Base-by-base conservation (phyloP, 192 early-diverging fungal genomes). In the Coemansia sp. region DNA sequence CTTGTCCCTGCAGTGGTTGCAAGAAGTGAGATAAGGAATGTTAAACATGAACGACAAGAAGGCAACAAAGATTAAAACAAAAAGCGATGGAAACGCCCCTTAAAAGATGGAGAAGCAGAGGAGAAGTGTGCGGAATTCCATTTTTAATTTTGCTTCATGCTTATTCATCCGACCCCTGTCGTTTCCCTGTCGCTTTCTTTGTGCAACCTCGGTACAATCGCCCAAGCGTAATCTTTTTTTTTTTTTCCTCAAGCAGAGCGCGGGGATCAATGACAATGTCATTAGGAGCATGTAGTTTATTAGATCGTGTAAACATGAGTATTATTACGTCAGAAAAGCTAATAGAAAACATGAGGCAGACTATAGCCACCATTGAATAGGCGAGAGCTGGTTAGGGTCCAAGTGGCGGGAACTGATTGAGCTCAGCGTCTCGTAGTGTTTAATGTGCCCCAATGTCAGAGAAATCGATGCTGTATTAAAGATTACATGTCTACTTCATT, bases 1-100 rank as follows among this genome's bases (percentile, higher is more conserved):
- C 64, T 80, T 79, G 42, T 79, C 73, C 44, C 82, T 52, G 74
- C 82, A 84, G 37, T 76, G 74, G 76, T 84, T 78, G 60, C 82
- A 84, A 32, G 82, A 77, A 13, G 75, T 82, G 17, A 82, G 63
- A 32, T 69, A 77, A 1, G 80, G 80, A 14, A 82, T 37, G 40
- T 62, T 75, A 44, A 73, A 67, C 78, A 81, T 81, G 40, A 21
- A 40, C 26, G 26, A 26, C 26, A 26, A 26, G 26, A 26, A 26
- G 26, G 26, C 26, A 26, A 26, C 26, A 26, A 55, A 47, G 50
- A 38, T 11, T 17, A 37, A 38, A 35, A 19, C 23, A 55, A 53
- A 66, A 23, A 39, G 2, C 16, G 32, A 57, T 26, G 16, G 55
- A 58, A 58, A 58, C 4, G 33, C 1, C 38, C 38, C 11, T 39